Percentiles rank a stretch among this genome's conserved stretches.
Evolutionary conservation across 2,329 filamentous ascomycete species (phyloP).

Genomic region (Amauroascus verrucosus): DNA sequence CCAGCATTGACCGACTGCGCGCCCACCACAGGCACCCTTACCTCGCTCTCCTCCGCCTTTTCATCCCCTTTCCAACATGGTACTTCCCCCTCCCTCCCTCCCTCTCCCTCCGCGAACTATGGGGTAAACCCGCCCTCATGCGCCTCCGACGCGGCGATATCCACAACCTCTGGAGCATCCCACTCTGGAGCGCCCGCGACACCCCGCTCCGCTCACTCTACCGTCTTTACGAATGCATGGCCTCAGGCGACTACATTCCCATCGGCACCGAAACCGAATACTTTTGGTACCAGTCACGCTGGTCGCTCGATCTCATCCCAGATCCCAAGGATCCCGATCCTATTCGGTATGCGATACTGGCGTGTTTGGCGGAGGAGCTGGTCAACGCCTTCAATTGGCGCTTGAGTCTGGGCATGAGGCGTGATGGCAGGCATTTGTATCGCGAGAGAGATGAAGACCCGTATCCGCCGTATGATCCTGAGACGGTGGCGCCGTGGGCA

Average conservation of each 20-base stretch:
- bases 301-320: constrained; percentile 19
- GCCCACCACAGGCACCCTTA: constrained; percentile 16
- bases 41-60: constrained; percentile 18
- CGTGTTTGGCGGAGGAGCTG: constrained; percentile 21
- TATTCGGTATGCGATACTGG: constrained; percentile 24
- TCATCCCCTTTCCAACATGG: constrained; percentile 19
- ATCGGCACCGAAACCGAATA: constrained; percentile 22
- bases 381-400: constrained; percentile 23
- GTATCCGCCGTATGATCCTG: constrained; percentile 16
- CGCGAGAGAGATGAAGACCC: constrained; percentile 16
- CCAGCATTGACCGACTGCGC: constrained; percentile 15
- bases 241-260: constrained; percentile 16
- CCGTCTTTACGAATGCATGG: constrained; percentile 22
- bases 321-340: constrained; percentile 23
- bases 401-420: constrained; percentile 19
- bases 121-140: constrained; percentile 13
- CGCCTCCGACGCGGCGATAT: constrained; percentile 8
- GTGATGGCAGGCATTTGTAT: constrained; percentile 16
- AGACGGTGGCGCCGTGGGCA: constrained; percentile 18
- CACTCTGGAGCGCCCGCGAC: constrained; percentile 20
- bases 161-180: constrained; percentile 14
- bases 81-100: constrained; percentile 19
- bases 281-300: constrained; percentile 22
- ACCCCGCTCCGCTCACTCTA: constrained; percentile 22
- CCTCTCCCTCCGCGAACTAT: constrained; percentile 11